These are phyloP conservation scores for Phanerochaete sordida DNA, from an alignment of 768 basidiomycete species.

Conservation along the genomic window DNA sequence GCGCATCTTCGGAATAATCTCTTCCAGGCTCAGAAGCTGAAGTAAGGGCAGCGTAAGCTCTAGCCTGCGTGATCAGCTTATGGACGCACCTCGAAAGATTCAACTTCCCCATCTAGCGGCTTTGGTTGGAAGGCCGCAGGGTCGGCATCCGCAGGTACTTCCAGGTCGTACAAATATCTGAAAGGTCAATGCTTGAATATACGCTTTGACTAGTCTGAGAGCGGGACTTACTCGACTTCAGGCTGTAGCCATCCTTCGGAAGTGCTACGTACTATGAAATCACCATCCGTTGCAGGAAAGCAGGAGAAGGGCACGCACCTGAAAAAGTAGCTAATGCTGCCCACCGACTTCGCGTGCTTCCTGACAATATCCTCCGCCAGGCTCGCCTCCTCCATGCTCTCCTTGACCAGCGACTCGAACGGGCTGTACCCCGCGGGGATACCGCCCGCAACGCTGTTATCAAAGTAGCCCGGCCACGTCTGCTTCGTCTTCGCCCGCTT, in stretches of 20 bases:
- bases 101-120: constrained; percentile 91
- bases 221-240: constrained; percentile 66
- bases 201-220: background rate
- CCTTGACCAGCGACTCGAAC: constrained; percentile 80
- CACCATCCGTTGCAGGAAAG: background rate
- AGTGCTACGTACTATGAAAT: constrained; percentile 37
- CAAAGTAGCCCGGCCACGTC: constrained; percentile 86
- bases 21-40: constrained; percentile 64
- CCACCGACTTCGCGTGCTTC: constrained; percentile 54
- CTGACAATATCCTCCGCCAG: constrained; percentile 63
- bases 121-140: constrained; percentile 54
- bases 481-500: constrained; percentile 82
- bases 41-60: too few species aligned
- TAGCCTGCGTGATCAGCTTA: too few species aligned
- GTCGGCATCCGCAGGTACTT: constrained; percentile 51
- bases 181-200: background rate
- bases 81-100: constrained; percentile 75
- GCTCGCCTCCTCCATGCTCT: constrained; percentile 92
- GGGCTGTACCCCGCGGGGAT: constrained; percentile 75
- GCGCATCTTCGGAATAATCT: constrained; percentile 62
- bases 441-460: constrained; percentile 92
- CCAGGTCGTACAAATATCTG: constrained; percentile 84
- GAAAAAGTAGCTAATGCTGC: constrained; percentile 80
- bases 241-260: constrained; percentile 78
- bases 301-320: constrained; percentile 38